phyloP scores from a whole-genome alignment of 331 rosid species.

The Cydonia oblonga region DNA sequence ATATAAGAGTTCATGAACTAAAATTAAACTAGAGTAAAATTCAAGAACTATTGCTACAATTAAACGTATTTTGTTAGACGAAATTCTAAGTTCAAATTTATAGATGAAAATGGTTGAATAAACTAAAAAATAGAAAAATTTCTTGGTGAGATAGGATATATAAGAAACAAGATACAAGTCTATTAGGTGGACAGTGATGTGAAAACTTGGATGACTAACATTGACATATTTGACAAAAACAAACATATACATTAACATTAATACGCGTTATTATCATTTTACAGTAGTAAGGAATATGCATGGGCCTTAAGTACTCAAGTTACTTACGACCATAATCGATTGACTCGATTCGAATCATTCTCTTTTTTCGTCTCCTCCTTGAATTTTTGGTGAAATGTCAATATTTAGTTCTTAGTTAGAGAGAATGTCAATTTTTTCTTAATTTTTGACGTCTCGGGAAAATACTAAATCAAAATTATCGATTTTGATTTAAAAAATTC shows the following conservation, averaged over 20 bases:
- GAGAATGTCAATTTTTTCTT: not conserved
- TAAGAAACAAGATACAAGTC: not conserved
- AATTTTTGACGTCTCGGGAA: not conserved
- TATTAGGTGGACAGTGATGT: not conserved
- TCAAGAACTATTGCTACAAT: too few species aligned
- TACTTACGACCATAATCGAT: constrained; percentile 10
- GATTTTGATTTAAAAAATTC: not conserved
- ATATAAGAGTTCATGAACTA: too few species aligned
- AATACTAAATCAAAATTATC: not conserved
- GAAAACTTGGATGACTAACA: not conserved
- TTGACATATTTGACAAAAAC: constrained; percentile 1
- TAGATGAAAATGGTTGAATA: too few species aligned
- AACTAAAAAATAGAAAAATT: too few species aligned
- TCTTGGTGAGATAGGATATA: not conserved
- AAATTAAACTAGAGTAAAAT: too few species aligned
- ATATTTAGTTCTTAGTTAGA: not conserved
- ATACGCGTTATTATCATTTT: not conserved
- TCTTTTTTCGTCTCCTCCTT: not conserved
- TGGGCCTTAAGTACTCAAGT: constrained; percentile 23
- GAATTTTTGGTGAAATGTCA: constrained; percentile 22
- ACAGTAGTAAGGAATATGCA: constrained; percentile 5
- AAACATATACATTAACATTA: not conserved
- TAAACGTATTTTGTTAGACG: too few species aligned
- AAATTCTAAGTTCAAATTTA: not conserved
- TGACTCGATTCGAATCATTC: not conserved